These are phyloP conservation scores for Sporothrix protearum DNA, from an alignment of 2,329 filamentous ascomycete genomes.

Conservation along the genomic window DNA sequence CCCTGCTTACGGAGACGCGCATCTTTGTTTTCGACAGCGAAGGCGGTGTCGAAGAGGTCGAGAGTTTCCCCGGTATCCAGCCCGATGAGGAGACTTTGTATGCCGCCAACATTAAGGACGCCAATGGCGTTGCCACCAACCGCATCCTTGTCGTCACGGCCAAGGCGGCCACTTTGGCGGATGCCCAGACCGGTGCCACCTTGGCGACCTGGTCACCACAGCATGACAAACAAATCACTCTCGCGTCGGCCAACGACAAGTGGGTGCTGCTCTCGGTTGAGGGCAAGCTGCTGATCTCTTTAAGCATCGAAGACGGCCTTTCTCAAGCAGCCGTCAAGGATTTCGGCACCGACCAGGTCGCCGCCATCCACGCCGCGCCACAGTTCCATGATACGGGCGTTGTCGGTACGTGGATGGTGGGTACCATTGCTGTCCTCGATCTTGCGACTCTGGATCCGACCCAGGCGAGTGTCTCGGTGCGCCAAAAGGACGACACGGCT, in stretches of 20 bases:
- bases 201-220: slow-evolving; percentile 56
- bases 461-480: slow-evolving; percentile 61
- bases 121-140: slow-evolving; percentile 27
- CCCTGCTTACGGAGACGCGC: slow-evolving; percentile 78
- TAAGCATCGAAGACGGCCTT: slow-evolving; percentile 61
- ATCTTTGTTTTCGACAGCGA: slow-evolving; percentile 71
- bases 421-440: slow-evolving; percentile 70
- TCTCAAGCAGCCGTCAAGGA: slow-evolving; percentile 56
- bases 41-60: slow-evolving; percentile 82
- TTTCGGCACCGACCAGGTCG: slow-evolving; percentile 71
- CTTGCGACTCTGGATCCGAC: slow-evolving; percentile 60
- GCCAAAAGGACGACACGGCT: slow-evolving; percentile 59
- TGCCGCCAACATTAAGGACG: slow-evolving; percentile 60
- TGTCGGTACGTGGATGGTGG: slow-evolving; percentile 83
- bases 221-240: slow-evolving; percentile 61
- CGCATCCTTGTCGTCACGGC: slow-evolving; percentile 74
- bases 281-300: slow-evolving; percentile 66
- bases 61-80: slow-evolving; percentile 66
- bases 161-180: slow-evolving; percentile 57
- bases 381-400: slow-evolving; percentile 65
- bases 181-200: slow-evolving; percentile 55
- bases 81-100: slow-evolving; percentile 71
- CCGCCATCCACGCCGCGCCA: slow-evolving; percentile 73
- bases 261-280: slow-evolving; percentile 71
- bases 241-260: slow-evolving; percentile 68